Evolutionary conservation across 192 early-diverging fungal genomes (phyloP).

Genomic region (Tieghemiomyces parasiticus): DNA sequence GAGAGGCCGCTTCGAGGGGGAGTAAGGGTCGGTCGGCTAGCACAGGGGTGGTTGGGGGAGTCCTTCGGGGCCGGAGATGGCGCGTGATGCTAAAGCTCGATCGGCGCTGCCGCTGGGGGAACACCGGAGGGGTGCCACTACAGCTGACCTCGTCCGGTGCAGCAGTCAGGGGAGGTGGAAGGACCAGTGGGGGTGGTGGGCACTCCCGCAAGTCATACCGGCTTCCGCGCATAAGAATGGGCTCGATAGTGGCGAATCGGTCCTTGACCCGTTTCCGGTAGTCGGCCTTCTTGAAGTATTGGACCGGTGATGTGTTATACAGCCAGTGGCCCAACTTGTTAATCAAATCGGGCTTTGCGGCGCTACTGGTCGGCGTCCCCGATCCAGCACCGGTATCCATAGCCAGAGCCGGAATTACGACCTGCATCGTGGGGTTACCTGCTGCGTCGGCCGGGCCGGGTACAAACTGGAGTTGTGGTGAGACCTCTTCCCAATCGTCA

Average conservation of each 20-base stretch:
- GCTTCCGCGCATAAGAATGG: constrained; percentile 30
- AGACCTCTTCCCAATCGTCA: neutral
- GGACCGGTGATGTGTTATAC: constrained; percentile 31
- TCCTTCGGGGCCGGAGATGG: neutral
- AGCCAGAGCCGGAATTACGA: neutral
- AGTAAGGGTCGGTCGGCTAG: neutral
- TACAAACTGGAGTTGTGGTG: neutral
- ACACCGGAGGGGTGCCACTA: neutral
- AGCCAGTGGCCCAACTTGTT: constrained; percentile 32
- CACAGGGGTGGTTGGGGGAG: neutral
- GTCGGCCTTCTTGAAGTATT: constrained; percentile 34
- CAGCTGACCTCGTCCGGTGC: neutral
- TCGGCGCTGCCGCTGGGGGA: neutral
- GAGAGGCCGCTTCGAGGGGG: neutral
- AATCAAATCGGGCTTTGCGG: constrained; percentile 18
- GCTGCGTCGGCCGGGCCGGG: neutral
- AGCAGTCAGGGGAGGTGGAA: too few relatives aligned
- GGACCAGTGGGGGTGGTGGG: too few relatives aligned
- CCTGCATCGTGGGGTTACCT: neutral
- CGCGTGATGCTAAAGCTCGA: neutral
- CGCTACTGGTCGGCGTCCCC: neutral
- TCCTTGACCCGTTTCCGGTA: constrained; percentile 27
- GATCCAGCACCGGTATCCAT: neutral
- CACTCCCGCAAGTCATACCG: constrained; percentile 24
- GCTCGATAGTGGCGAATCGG: constrained; percentile 25